phyloP scores from a whole-genome alignment of 345 rosid genomes.

The Linum lewisii region DNA sequence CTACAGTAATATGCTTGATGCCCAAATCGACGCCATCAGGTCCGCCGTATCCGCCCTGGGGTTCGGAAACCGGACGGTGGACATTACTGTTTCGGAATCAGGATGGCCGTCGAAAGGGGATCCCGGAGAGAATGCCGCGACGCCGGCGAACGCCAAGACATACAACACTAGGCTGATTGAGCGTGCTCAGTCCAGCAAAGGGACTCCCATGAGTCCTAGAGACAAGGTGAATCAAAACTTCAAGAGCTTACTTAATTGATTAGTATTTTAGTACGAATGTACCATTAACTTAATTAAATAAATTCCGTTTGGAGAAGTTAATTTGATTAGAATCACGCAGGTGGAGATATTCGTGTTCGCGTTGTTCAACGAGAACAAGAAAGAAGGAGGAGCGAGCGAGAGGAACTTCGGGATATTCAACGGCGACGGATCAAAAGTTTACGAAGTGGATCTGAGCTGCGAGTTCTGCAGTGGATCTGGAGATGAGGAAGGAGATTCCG shows the following conservation, averaged over 20 bases:
- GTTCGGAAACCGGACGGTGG: slow-evolving; percentile 30
- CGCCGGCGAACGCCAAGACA: slow-evolving; percentile 36
- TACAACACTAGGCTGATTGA: slow-evolving; percentile 53
- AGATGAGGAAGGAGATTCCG: slow-evolving; percentile 14
- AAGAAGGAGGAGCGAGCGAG: slow-evolving; percentile 36
- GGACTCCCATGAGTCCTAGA: slow-evolving; percentile 48
- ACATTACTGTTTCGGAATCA: slow-evolving; percentile 43
- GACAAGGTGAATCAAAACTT: slow-evolving; percentile 17
- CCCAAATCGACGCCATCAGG: slow-evolving; percentile 51
- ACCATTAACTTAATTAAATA: no score
- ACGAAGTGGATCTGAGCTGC: slow-evolving; percentile 53
- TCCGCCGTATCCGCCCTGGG: slow-evolving; percentile 47
- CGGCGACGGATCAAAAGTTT: slow-evolving; percentile 50
- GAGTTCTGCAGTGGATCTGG: slow-evolving; percentile 36
- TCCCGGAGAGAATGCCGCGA: slow-evolving; percentile 34
- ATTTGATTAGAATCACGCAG: no score
- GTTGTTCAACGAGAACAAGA: slow-evolving; percentile 62
- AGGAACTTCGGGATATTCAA: slow-evolving; percentile 54
- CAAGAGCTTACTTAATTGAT: no score
- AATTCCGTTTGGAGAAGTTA: no score
- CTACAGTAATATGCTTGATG: slow-evolving; percentile 53
- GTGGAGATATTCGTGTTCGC: slow-evolving; percentile 46
- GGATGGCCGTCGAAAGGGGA: slow-evolving; percentile 64
- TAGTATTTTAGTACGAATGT: no score
- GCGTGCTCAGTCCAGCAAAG: slow-evolving; percentile 40